These are phyloP conservation scores for Litchi chinensis DNA, from an alignment of 345 rosid genomes.

Conservation along the genomic window DNA sequence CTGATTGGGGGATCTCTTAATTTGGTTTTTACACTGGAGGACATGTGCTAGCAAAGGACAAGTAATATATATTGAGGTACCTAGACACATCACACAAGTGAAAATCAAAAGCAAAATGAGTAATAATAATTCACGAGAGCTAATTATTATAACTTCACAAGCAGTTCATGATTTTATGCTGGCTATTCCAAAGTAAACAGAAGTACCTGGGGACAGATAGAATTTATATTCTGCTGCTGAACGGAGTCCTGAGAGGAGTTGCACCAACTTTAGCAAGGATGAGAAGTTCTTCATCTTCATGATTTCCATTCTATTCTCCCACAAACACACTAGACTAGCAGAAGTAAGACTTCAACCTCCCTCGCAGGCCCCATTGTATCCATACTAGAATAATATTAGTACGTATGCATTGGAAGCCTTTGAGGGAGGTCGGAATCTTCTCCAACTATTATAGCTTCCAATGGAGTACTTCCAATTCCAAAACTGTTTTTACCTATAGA, in stretches of 20 bases:
- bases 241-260: background rate
- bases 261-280: background rate
- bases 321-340: background rate
- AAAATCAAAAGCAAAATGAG: background rate
- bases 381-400: background rate
- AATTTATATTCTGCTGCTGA: background rate
- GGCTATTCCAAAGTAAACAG: background rate
- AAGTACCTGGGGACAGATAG: background rate
- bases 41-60: background rate
- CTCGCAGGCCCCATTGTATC: conserved; percentile 18
- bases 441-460: conserved; percentile 6
- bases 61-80: background rate
- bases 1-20: background rate
- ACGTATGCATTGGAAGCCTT: conserved; percentile 32
- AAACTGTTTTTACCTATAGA: background rate
- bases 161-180: background rate
- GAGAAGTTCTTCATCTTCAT: background rate
- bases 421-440: conserved; percentile 32
- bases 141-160: too few relatives aligned
- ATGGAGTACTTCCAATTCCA: background rate
- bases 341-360: conserved; percentile 21
- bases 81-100: background rate
- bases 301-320: background rate
- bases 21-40: background rate
- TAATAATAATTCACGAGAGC: too few relatives aligned